These are phyloP conservation scores for Pisolithus sp. DNA, from an alignment of 768 basidiomycete genomes.

Conservation along the genomic window DNA sequence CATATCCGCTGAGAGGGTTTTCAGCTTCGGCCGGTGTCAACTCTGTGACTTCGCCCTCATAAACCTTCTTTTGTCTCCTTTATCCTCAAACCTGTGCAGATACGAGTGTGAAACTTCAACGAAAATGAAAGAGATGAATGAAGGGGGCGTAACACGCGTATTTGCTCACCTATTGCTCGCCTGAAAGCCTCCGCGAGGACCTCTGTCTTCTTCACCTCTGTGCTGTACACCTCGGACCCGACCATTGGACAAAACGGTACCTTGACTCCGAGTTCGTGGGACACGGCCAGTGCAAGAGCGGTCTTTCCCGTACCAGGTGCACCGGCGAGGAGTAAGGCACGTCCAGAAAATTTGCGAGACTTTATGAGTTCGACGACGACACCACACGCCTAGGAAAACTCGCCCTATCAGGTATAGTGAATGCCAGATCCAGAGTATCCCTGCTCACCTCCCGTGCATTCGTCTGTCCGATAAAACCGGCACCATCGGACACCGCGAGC, in stretches of 20 bases:
- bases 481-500: conserved; percentile 58
- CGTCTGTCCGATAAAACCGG: conserved; percentile 88
- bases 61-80: conserved; percentile 99
- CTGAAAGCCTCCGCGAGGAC: conserved; percentile 93
- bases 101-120: neutral
- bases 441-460: conserved; percentile 79
- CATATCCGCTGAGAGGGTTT: conserved; percentile 95
- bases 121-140: neutral
- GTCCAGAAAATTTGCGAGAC: conserved; percentile 88
- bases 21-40: conserved; percentile 94
- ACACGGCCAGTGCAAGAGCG: conserved; percentile 89
- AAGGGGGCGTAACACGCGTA: neutral
- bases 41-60: conserved; percentile 97
- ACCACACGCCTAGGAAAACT: conserved; percentile 67
- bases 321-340: conserved; percentile 87
- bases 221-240: conserved; percentile 92
- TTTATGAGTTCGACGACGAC: conserved; percentile 86
- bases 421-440: neutral
- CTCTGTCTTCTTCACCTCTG: conserved; percentile 99
- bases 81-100: conserved; percentile 69
- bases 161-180: conserved; percentile 81
- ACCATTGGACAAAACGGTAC: conserved; percentile 99
- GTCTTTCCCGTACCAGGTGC: conserved; percentile 98
- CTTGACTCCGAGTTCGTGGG: conserved; percentile 89
- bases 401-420: neutral